phyloP scores from a whole-genome alignment of 768 basidiomycete species.

The Lactarius vividus region DNA sequence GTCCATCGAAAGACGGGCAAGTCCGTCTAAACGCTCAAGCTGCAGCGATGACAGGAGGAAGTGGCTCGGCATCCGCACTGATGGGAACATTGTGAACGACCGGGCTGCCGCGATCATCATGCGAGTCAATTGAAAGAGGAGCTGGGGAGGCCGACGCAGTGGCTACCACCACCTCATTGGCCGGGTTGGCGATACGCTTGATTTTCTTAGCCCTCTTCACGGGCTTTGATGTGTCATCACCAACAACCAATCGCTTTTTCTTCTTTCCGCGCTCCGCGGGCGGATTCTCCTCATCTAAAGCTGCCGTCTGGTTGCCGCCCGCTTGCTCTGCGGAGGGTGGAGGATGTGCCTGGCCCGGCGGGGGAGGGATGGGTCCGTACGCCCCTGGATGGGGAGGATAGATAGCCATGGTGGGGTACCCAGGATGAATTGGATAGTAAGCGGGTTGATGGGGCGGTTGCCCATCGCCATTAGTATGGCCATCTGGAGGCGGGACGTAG shows the following conservation, averaged over 20 bases:
- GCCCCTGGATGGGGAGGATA: slow-evolving; percentile 34
- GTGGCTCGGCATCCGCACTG: slow-evolving; percentile 12
- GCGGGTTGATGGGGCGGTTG: slow-evolving; percentile 37
- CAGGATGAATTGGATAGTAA: slow-evolving; percentile 40
- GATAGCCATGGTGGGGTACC: slow-evolving; percentile 34
- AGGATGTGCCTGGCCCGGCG: slow-evolving; percentile 8
- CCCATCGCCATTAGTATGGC: slow-evolving; percentile 32
- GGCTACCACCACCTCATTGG: neutral
- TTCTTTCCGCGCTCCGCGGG: slow-evolving; percentile 16
- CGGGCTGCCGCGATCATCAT: slow-evolving; percentile 20
- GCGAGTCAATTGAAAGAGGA: slow-evolving; percentile 10
- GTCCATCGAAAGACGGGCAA: neutral
- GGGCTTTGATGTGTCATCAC: slow-evolving; percentile 32
- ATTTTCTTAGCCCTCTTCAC: slow-evolving; percentile 39
- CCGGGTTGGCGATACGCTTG: slow-evolving; percentile 29
- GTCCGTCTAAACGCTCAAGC: slow-evolving; percentile 10
- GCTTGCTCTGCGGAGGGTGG: slow-evolving; percentile 10
- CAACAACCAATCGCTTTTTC: slow-evolving; percentile 30
- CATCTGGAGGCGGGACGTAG: slow-evolving; percentile 41
- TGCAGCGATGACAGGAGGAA: slow-evolving; percentile 28
- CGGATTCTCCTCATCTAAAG: slow-evolving; percentile 18
- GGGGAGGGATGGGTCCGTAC: slow-evolving; percentile 22
- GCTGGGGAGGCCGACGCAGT: neutral
- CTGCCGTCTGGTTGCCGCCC: slow-evolving; percentile 29
- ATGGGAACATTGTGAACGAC: slow-evolving; percentile 12